Evolutionary conservation across 169 alveolate species (phyloP).

Genomic region (Theileria luwenshuni): DNA sequence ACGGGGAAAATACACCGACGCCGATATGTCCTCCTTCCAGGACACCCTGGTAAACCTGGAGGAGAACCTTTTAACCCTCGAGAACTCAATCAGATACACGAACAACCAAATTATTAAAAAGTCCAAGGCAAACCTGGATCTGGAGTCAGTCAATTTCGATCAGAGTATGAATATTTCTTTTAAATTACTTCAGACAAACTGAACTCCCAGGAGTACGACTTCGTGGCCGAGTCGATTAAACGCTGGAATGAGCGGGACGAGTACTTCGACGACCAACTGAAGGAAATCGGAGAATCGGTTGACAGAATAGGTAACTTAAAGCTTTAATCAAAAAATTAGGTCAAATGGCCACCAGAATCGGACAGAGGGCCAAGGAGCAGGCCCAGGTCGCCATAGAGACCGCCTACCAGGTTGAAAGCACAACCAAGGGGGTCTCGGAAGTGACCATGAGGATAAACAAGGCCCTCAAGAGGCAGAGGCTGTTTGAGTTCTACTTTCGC

Average conservation of each 20-base stretch:
- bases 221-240: slow-evolving; percentile 64
- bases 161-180: slow-evolving; percentile 6
- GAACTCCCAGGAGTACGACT: slow-evolving; percentile 52
- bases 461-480: slow-evolving; percentile 61
- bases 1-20: slow-evolving; percentile 59
- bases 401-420: slow-evolving; percentile 39
- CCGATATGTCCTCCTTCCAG: slow-evolving; percentile 30
- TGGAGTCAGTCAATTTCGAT: slow-evolving; percentile 10
- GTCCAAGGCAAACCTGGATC: slow-evolving; percentile 19
- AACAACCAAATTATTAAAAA: slow-evolving; percentile 12
- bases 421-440: slow-evolving; percentile 48
- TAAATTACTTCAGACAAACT: slow-evolving; percentile 35
- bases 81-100: slow-evolving; percentile 13
- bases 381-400: slow-evolving; percentile 60
- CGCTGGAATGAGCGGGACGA: slow-evolving; percentile 74
- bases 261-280: slow-evolving; percentile 70
- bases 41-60: slow-evolving; percentile 58
- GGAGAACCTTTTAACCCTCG: slow-evolving; percentile 34
- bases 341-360: slow-evolving; percentile 56
- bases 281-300: slow-evolving; percentile 78
- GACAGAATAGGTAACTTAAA: slow-evolving; percentile 68
- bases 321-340: slow-evolving; percentile 14
- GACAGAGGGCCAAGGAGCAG: slow-evolving; percentile 57
- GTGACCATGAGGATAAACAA: slow-evolving; percentile 63
- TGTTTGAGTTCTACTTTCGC: slow-evolving; percentile 57